phyloP scores from a whole-genome alignment of 1,284 basidiomycete species.

The Malassezia dermatis region DNA sequence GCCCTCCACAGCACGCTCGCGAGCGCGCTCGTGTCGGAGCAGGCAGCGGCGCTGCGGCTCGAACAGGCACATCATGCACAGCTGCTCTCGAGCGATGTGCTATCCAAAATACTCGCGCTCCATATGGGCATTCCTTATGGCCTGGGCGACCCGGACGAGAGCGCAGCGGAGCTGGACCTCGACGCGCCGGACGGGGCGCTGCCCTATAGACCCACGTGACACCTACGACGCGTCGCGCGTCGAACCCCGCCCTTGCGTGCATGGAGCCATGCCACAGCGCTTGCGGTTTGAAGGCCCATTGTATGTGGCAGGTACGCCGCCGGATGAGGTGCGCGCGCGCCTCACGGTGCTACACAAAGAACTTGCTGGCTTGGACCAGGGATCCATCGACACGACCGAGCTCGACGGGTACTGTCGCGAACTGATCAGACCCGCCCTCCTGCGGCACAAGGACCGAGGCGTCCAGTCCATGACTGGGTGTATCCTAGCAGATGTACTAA shows the following conservation, averaged over 20 bases:
- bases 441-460: slow-evolving; percentile 84
- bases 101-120: neutral
- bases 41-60: neutral
- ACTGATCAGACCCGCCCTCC: slow-evolving; percentile 66
- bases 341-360: slow-evolving; percentile 50
- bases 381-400: slow-evolving; percentile 64
- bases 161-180: slow-evolving; percentile 2
- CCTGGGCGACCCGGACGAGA: neutral
- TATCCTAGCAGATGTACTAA: slow-evolving; percentile 83
- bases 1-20: neutral
- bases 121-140: neutral
- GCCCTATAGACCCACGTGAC: slow-evolving; percentile 1
- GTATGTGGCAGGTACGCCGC: slow-evolving; percentile 26
- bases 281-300: slow-evolving; percentile 27
- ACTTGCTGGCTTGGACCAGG: slow-evolving; percentile 76
- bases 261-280: neutral
- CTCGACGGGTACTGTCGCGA: slow-evolving; percentile 65
- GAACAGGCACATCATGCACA: neutral
- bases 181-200: neutral
- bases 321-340: slow-evolving; percentile 30
- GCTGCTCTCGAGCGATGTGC: neutral
- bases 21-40: neutral
- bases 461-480: slow-evolving; percentile 88
- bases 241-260: neutral
- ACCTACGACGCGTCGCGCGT: neutral